These are phyloP conservation scores for Xylogone sp. DNA, from an alignment of 2,329 filamentous ascomycete species.

Conservation along the genomic window DNA sequence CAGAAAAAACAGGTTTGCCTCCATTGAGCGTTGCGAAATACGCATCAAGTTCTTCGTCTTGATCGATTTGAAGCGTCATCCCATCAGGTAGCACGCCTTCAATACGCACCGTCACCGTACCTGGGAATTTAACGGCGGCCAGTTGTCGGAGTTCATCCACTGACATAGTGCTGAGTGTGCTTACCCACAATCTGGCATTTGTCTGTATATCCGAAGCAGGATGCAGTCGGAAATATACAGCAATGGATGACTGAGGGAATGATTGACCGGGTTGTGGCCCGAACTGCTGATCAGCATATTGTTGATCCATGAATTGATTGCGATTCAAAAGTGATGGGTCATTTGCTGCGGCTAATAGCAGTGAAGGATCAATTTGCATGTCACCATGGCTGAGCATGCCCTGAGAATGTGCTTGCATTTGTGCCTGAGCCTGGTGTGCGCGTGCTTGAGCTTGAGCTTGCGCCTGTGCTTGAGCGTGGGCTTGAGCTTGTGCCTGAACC, in stretches of 20 bases:
- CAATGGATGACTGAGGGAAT: conserved; percentile 36
- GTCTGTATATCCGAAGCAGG: conserved; percentile 54
- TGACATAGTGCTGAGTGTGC: conserved; percentile 51
- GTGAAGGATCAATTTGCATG: conserved; percentile 60
- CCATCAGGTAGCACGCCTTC: conserved; percentile 58
- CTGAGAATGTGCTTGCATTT: conserved; percentile 16
- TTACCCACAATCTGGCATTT: conserved; percentile 59
- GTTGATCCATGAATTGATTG: conserved; percentile 23
- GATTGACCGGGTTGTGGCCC: conserved; percentile 36
- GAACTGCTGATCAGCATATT: conserved; percentile 27
- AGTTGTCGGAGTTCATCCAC: conserved; percentile 60
- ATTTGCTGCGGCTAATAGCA: conserved; percentile 49
- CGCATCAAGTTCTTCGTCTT: conserved; percentile 67
- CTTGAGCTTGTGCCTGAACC: conserved; percentile 14
- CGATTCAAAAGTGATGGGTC: conserved; percentile 30
- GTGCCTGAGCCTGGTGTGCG: conserved; percentile 5
- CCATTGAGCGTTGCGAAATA: conserved; percentile 57
- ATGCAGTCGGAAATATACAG: conserved; percentile 68
- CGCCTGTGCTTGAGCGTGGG: conserved; percentile 9
- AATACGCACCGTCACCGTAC: conserved; percentile 53
- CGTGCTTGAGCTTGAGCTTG: conserved; percentile 14
- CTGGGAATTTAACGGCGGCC: conserved; percentile 58
- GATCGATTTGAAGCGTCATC: conserved; percentile 60
- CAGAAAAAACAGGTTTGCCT: conserved; percentile 26
- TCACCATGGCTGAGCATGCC: conserved; percentile 38